These are phyloP conservation scores for Thraustotheca clavata DNA, from an alignment of 352 stramenopile genomes.

Conservation along the genomic window DNA sequence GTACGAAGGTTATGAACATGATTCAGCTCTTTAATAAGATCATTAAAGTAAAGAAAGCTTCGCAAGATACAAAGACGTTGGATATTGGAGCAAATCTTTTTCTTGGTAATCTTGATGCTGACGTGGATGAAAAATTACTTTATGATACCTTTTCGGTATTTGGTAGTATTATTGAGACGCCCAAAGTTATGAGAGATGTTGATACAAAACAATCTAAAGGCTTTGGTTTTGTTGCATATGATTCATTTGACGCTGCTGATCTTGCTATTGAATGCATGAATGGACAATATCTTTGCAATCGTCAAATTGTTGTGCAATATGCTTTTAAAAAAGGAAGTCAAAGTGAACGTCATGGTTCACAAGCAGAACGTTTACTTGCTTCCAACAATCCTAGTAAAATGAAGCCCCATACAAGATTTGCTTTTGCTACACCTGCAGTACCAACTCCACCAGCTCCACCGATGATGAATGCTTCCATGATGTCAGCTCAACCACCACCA, in stretches of 20 bases:
- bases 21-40: slow-evolving; percentile 96
- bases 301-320: slow-evolving; percentile 97
- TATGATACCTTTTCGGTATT: slow-evolving; percentile 99
- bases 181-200: slow-evolving; percentile 92
- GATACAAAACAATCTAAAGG: slow-evolving; percentile 90
- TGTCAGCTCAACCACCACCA: neutral
- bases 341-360: slow-evolving; percentile 87
- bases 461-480: neutral
- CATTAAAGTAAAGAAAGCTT: slow-evolving; percentile 94
- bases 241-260: slow-evolving; percentile 96
- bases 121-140: slow-evolving; percentile 98
- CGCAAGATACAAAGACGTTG: slow-evolving; percentile 91
- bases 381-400: slow-evolving; percentile 76
- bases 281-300: slow-evolving; percentile 96
- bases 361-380: slow-evolving; percentile 80
- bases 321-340: slow-evolving; percentile 97
- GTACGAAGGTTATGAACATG: slow-evolving; percentile 99
- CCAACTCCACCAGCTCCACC: neutral
- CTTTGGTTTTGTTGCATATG: slow-evolving; percentile 97
- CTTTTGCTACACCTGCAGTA: slow-evolving; percentile 26
- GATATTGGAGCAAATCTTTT: slow-evolving; percentile 99
- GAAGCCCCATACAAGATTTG: slow-evolving; percentile 72
- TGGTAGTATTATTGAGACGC: slow-evolving; percentile 93
- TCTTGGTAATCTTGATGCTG: slow-evolving; percentile 92
- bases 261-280: slow-evolving; percentile 99